Evolutionary conservation across 371 early-diverging fungal species (phyloP).

Genomic region (Apophysomyces ossiformis): DNA sequence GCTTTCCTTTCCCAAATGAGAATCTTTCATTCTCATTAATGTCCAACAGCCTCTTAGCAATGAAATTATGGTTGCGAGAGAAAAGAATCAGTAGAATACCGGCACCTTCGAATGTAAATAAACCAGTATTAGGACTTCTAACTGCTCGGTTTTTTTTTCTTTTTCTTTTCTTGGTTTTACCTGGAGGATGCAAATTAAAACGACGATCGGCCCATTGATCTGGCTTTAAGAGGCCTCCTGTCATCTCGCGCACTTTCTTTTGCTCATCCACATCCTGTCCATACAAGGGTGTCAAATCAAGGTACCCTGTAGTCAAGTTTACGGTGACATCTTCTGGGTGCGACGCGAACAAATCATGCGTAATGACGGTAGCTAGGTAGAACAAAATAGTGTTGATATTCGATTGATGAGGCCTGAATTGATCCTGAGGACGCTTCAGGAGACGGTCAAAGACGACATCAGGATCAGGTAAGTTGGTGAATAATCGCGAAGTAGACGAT

Average conservation of each 20-base stretch:
- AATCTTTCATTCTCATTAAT: slow-evolving; percentile 50
- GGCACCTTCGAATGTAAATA: slow-evolving; percentile 27
- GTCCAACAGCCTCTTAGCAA: slow-evolving; percentile 49
- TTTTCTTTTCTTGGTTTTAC: slow-evolving; percentile 10
- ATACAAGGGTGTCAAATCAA: slow-evolving; percentile 54
- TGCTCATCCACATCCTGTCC: slow-evolving; percentile 46
- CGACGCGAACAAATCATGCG: slow-evolving; percentile 58
- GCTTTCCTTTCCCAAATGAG: slow-evolving; percentile 35
- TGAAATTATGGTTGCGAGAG: slow-evolving; percentile 60
- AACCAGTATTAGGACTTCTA: no score
- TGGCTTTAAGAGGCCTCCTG: slow-evolving; percentile 47
- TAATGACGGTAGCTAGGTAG: slow-evolving; percentile 54
- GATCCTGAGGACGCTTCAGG: slow-evolving; percentile 36
- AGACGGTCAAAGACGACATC: slow-evolving; percentile 39
- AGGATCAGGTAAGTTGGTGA: slow-evolving; percentile 36
- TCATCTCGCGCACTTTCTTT: slow-evolving; percentile 42
- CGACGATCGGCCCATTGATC: slow-evolving; percentile 59
- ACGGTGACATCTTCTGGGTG: slow-evolving; percentile 38
- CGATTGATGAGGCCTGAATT: slow-evolving; percentile 38
- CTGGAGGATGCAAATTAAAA: slow-evolving; percentile 51
- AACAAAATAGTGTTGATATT: slow-evolving; percentile 52
- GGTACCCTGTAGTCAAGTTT: slow-evolving; percentile 54
- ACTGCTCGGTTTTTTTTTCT: neutral
- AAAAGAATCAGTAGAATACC: slow-evolving; percentile 50
- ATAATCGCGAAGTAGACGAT: slow-evolving; percentile 19